Conservation (phyloP, 2,329 filamentous ascomycete species). For the Coniochaeta sp. region DNA sequence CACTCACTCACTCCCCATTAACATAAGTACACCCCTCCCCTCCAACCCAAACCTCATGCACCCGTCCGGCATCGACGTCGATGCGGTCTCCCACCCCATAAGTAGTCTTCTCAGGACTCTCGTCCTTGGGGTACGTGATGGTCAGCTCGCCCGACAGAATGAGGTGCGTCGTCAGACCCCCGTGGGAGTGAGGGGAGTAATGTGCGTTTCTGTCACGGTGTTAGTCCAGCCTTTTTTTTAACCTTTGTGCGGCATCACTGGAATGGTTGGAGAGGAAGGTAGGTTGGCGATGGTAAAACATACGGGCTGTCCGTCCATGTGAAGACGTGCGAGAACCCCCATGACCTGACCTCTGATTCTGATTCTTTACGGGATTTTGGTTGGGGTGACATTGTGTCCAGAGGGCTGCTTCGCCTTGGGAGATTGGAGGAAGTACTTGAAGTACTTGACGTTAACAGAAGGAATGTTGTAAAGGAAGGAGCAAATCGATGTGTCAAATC, state of each 20-base stretch:
- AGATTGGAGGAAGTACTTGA: too few species aligned
- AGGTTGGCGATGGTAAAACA: constrained; percentile 21
- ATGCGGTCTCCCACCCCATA: constrained; percentile 55
- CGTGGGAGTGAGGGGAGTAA: constrained; percentile 62
- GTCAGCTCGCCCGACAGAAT: constrained; percentile 59
- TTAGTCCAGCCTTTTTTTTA: constrained; percentile 9
- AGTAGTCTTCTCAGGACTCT: constrained; percentile 45
- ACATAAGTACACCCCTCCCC: constrained; percentile 60
- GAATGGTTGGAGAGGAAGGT: constrained; percentile 3
- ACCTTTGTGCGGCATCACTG: too few species aligned
- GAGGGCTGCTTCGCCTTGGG: background rate
- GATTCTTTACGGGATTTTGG: constrained; percentile 35
- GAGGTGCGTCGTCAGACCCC: constrained; percentile 60
- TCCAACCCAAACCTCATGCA: constrained; percentile 67
- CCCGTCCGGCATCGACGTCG: constrained; percentile 56
- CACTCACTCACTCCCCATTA: constrained; percentile 45
- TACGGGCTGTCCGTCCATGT: constrained; percentile 68
- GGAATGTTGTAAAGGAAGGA: too few species aligned
- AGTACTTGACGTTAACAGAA: too few species aligned
- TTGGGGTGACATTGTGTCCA: background rate
- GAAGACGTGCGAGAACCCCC: constrained; percentile 64
- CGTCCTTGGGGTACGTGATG: constrained; percentile 58
- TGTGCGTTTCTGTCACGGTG: constrained; percentile 54
- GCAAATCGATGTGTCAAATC: too few species aligned
- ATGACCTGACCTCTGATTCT: constrained; percentile 57